Evolutionary conservation across 108 stramenopile species (phyloP).

Genomic region (Fistulifera pelliculosa): DNA sequence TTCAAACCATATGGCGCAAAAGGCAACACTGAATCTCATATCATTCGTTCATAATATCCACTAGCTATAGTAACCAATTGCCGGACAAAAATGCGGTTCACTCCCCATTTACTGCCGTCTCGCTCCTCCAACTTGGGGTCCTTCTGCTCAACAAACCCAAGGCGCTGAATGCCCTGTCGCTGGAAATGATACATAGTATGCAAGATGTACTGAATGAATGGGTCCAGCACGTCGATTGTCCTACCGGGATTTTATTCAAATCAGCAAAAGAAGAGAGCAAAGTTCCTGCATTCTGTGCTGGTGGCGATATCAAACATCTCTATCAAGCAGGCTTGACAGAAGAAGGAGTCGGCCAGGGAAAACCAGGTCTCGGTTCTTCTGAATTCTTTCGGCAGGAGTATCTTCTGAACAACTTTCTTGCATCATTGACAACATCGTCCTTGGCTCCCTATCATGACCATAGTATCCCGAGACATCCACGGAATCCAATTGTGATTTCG

Average conservation of each 20-base stretch:
- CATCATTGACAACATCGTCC: conserved; percentile 36
- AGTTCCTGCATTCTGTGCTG: conserved; percentile 84
- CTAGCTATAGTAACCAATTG: too few relatives aligned
- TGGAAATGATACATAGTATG: conserved; percentile 45
- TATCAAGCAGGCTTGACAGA: conserved; percentile 34
- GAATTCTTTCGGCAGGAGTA: conserved; percentile 90
- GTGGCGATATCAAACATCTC: conserved; percentile 86
- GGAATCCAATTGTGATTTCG: conserved; percentile 24
- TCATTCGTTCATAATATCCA: too few relatives aligned
- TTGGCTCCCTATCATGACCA: conserved; percentile 14
- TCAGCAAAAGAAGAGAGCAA: conserved; percentile 30
- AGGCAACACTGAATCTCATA: too few relatives aligned
- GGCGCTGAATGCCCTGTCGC: conserved; percentile 44
- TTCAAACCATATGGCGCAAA: too few relatives aligned
- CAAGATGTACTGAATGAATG: conserved; percentile 51
- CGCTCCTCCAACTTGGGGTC: conserved; percentile 49
- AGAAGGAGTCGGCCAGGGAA: conserved; percentile 14
- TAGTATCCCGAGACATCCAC: too few relatives aligned
- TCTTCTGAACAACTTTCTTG: conserved; percentile 65
- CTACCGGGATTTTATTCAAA: conserved; percentile 46
- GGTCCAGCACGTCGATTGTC: conserved; percentile 17
- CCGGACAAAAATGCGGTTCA: too few relatives aligned
- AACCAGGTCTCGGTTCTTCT: conserved; percentile 13
- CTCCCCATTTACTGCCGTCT: conserved; percentile 61
- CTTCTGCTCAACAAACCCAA: conserved; percentile 64